Evolutionary conservation across 2,329 filamentous ascomycete genomes (phyloP).

Genomic region (Diaporthe amygdali): DNA sequence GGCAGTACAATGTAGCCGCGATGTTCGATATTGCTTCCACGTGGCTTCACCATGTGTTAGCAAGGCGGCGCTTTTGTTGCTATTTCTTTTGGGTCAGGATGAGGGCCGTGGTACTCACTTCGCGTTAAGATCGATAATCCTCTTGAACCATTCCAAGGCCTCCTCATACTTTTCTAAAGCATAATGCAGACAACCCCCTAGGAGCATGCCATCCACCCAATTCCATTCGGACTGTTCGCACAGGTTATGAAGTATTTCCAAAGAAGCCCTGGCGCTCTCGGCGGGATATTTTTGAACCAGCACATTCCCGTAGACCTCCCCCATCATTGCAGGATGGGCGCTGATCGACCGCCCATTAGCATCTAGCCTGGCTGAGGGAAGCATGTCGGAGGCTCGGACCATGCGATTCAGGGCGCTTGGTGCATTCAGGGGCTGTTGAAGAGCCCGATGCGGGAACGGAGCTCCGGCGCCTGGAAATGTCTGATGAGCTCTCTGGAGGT

Average conservation of each 20-base stretch:
- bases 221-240: constrained; percentile 83
- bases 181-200: constrained; percentile 91
- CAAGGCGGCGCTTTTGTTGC: neutral
- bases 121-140: constrained; percentile 61
- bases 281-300: constrained; percentile 43
- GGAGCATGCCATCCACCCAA: constrained; percentile 92
- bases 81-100: neutral
- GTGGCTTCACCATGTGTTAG: constrained; percentile 59
- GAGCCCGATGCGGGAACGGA: constrained; percentile 10
- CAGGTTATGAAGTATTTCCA: constrained; percentile 74
- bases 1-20: constrained; percentile 84
- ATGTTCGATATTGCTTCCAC: constrained; percentile 94
- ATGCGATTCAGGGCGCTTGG: constrained; percentile 19
- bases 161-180: constrained; percentile 84
- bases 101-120: constrained; percentile 47
- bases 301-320: constrained; percentile 28
- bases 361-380: constrained; percentile 16
- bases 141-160: constrained; percentile 75
- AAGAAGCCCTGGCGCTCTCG: constrained; percentile 66
- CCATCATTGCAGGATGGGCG: constrained; percentile 26
- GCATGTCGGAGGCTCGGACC: constrained; percentile 20
- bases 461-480: constrained; percentile 22
- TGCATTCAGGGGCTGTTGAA: constrained; percentile 5
- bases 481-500: constrained; percentile 24
- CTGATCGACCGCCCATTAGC: constrained; percentile 16